Conservation (phyloP, 2,329 filamentous ascomycete species). For the Monosporascus sp. region DNA sequence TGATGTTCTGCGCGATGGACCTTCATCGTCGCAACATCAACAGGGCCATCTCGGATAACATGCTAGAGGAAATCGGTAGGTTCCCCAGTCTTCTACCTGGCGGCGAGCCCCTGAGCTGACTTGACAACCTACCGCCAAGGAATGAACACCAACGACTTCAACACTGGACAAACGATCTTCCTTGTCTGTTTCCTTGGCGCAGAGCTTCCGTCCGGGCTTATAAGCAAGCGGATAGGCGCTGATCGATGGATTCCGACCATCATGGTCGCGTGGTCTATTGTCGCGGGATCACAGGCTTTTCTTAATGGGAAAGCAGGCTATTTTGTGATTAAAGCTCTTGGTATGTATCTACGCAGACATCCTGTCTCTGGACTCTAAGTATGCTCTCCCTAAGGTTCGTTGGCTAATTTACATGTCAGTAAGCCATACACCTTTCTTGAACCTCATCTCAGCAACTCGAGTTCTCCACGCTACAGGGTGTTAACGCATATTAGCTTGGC, state of each 20-base stretch:
- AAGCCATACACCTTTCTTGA: too few relatives aligned
- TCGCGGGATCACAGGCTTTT: slow-evolving; percentile 28
- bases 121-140: slow-evolving; percentile 8
- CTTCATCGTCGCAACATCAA: slow-evolving; percentile 25
- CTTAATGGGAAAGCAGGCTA: slow-evolving; percentile 23
- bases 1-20: slow-evolving; percentile 20
- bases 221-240: slow-evolving; percentile 46
- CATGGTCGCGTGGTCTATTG: slow-evolving; percentile 31
- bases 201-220: slow-evolving; percentile 48
- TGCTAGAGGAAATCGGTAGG: slow-evolving; percentile 32
- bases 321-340: slow-evolving; percentile 25
- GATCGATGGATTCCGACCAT: slow-evolving; percentile 44
- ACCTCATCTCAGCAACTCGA: too few relatives aligned
- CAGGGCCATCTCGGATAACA: slow-evolving; percentile 24
- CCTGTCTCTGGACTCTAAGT: too few relatives aligned
- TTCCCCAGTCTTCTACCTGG: background rate
- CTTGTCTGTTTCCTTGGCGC: slow-evolving; percentile 43
- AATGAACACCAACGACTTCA: slow-evolving; percentile 37
- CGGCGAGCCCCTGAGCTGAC: background rate
- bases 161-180: slow-evolving; percentile 45
- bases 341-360: too few relatives aligned
- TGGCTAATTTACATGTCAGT: too few relatives aligned
- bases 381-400: too few relatives aligned
- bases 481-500: slow-evolving; percentile 26
- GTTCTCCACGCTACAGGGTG: too few relatives aligned